Conservation (phyloP, 768 basidiomycete genomes). For the Tulasnella calospora region DNA sequence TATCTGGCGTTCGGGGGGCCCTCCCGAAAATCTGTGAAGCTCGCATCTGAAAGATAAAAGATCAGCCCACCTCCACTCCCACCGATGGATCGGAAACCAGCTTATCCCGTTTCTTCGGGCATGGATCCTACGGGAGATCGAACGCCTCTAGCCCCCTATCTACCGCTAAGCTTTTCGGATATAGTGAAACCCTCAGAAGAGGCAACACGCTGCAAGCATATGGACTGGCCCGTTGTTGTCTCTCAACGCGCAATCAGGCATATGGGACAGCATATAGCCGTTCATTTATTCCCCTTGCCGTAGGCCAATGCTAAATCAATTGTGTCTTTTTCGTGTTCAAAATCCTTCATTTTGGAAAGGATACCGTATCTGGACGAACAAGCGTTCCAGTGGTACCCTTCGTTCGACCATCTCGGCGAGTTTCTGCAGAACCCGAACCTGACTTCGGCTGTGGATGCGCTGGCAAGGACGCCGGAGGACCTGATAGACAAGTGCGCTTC, state of each 20-base stretch:
- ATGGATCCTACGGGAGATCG: too few relatives aligned
- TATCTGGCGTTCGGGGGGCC: too few relatives aligned
- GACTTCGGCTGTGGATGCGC: constrained; percentile 54
- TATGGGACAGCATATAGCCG: too few relatives aligned
- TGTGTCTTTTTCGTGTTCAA: background rate
- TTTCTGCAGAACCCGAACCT: constrained; percentile 67
- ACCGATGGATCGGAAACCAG: too few relatives aligned
- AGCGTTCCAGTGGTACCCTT: constrained; percentile 81
- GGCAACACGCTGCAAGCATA: too few relatives aligned
- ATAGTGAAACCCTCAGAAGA: too few relatives aligned
- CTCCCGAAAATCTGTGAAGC: too few relatives aligned
- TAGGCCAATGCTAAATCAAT: constrained; percentile 3
- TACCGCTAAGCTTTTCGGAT: too few relatives aligned
- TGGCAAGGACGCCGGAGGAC: constrained; percentile 51
- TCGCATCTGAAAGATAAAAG: too few relatives aligned
- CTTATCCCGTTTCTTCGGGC: too few relatives aligned
- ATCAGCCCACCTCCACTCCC: too few relatives aligned
- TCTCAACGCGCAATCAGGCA: constrained; percentile 48
- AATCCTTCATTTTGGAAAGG: constrained; percentile 41
- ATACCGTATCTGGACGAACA: constrained; percentile 64
- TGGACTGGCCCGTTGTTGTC: constrained; percentile 59
- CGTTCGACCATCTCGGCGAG: constrained; percentile 76
- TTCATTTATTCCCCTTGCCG: background rate
- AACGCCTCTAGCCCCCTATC: too few relatives aligned
- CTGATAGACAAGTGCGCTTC: constrained; percentile 60